Conservation (phyloP, 140 eudicot genomes). For the Senecio squalidus region DNA sequence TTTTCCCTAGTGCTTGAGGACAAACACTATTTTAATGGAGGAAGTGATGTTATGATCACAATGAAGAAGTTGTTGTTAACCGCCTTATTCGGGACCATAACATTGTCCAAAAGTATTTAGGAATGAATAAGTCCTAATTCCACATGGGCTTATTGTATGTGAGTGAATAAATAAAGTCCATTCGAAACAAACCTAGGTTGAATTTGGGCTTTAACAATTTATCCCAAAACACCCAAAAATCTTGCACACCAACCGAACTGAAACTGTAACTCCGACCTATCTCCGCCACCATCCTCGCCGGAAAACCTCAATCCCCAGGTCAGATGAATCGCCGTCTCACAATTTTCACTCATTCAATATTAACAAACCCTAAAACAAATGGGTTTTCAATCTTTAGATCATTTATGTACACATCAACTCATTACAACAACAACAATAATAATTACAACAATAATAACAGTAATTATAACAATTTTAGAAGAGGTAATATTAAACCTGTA, state of each 20-base stretch:
- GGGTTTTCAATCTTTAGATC: slow-evolving; percentile 37
- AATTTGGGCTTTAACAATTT: no score
- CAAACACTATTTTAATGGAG: no score
- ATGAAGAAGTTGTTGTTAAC: no score
- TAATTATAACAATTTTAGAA: slow-evolving; percentile 10
- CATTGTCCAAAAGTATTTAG: no score
- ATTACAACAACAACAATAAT: slow-evolving; percentile 11
- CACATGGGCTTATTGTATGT: no score
- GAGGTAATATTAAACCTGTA: slow-evolving; percentile 10
- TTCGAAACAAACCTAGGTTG: no score
- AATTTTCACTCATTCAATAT: slow-evolving; percentile 29
- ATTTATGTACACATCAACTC: slow-evolving; percentile 40
- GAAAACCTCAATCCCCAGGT: slow-evolving; percentile 20
- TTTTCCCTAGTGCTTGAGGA: no score
- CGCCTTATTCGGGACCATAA: no score
- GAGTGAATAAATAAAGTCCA: no score
- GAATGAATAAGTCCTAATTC: no score
- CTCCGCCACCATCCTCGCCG: slow-evolving; percentile 15
- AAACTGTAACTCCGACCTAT: neutral
- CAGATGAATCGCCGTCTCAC: slow-evolving; percentile 42
- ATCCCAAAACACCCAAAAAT: no score
- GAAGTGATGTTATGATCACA: no score
- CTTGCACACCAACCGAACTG: neutral
- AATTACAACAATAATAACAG: neutral
- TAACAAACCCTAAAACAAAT: slow-evolving; percentile 25